These are phyloP conservation scores for Suillus occidentalis DNA, from an alignment of 768 basidiomycete genomes.

Conservation along the genomic window DNA sequence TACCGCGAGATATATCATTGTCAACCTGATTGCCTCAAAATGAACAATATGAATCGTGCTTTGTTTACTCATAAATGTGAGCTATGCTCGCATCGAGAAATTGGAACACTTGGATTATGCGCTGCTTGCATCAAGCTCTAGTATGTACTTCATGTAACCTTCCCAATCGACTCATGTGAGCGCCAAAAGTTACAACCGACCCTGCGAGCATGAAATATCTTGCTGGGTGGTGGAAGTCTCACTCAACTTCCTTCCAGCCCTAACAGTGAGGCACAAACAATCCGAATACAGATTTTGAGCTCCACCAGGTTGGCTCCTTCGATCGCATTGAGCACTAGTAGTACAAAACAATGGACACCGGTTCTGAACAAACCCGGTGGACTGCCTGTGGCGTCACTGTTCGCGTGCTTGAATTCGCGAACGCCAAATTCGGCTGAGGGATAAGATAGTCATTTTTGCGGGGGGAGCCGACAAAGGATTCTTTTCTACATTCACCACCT, in stretches of 20 bases:
- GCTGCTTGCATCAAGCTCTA: neutral
- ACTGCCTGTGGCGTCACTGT: neutral
- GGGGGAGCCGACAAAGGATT: neutral
- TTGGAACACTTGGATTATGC: neutral
- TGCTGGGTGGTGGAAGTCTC: no score
- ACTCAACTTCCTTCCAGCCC: no score
- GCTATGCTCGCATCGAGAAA: neutral
- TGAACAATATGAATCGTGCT: neutral
- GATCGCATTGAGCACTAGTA: neutral
- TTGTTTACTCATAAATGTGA: neutral
- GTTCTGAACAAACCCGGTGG: neutral
- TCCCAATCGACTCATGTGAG: neutral
- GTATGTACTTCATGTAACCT: neutral
- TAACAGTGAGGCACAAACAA: no score
- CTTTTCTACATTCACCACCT: neutral
- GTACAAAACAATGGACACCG: neutral
- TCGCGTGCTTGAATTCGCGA: neutral
- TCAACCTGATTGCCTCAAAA: neutral
- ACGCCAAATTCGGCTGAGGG: neutral
- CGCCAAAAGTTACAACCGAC: neutral
- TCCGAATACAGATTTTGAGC: no score
- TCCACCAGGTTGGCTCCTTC: no score
- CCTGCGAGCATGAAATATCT: neutral
- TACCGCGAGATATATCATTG: neutral
- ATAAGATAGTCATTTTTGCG: neutral